These are phyloP conservation scores for Jasminum sambac DNA, from an alignment of 257 asterid genomes.

Conservation along the genomic window DNA sequence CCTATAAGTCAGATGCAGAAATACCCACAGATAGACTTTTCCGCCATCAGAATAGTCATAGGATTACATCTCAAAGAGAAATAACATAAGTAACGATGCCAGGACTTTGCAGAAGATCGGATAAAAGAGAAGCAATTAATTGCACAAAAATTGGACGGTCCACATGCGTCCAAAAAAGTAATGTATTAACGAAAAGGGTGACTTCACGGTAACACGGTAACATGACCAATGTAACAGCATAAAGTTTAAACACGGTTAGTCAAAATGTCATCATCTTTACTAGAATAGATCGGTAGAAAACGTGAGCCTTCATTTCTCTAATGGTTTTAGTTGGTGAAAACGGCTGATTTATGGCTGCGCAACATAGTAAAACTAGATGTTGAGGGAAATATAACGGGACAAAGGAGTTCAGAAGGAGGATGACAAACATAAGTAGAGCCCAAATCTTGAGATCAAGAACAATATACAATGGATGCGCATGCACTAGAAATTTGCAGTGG, in stretches of 20 bases:
- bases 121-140: neutral
- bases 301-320: slow-evolving; percentile 1
- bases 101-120: neutral
- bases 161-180: neutral
- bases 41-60: slow-evolving; percentile 1
- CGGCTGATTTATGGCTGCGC: neutral
- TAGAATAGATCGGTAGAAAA: slow-evolving; percentile 5
- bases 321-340: slow-evolving; percentile 10
- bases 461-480: neutral
- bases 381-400: neutral
- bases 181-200: neutral
- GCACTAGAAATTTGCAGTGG: neutral
- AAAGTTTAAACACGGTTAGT: neutral
- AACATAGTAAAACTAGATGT: neutral
- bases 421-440: neutral
- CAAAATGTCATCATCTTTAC: neutral
- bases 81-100: neutral
- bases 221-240: neutral
- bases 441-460: neutral
- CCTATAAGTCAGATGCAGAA: neutral
- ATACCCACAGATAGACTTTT: neutral
- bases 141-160: slow-evolving; percentile 6
- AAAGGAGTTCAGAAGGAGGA: neutral
- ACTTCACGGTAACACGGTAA: slow-evolving; percentile 4
- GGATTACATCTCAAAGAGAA: slow-evolving; percentile 8